Evolutionary conservation across 345 rosid species (phyloP).

Genomic region (Populus euphratica): DNA sequence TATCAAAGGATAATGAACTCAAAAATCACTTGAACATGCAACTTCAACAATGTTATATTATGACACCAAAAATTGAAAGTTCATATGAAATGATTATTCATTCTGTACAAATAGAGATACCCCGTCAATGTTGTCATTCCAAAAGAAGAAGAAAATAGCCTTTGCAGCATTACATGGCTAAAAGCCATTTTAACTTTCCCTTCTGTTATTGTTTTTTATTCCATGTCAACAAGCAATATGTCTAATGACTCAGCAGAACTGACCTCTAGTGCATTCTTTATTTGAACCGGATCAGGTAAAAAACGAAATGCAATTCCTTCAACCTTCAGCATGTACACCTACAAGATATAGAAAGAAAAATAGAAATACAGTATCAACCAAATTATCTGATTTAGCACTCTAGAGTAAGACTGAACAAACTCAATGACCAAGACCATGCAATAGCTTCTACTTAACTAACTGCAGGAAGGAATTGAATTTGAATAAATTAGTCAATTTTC

Average conservation of each 20-base stretch:
- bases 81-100: neutral
- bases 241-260: conserved; percentile 13
- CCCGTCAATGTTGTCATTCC: neutral
- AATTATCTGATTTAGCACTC: neutral
- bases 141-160: neutral
- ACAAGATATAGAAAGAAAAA: conserved; percentile 13
- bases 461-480: neutral
- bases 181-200: too few relatives aligned
- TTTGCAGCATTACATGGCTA: neutral
- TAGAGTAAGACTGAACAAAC: neutral
- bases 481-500: neutral
- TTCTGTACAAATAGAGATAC: neutral
- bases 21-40: neutral
- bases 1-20: neutral
- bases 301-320: conserved; percentile 95
- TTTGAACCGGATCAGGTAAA: conserved; percentile 88
- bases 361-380: neutral
- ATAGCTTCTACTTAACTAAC: neutral
- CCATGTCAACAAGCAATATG: neutral
- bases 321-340: conserved; percentile 85
- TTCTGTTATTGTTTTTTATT: neutral
- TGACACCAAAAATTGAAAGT: neutral
- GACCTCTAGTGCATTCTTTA: conserved; percentile 91
- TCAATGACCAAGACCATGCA: too few relatives aligned
- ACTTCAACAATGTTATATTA: neutral